Evolutionary conservation across 2,329 filamentous ascomycete genomes (phyloP).

Genomic region (Coniochaeta hoffmannii): DNA sequence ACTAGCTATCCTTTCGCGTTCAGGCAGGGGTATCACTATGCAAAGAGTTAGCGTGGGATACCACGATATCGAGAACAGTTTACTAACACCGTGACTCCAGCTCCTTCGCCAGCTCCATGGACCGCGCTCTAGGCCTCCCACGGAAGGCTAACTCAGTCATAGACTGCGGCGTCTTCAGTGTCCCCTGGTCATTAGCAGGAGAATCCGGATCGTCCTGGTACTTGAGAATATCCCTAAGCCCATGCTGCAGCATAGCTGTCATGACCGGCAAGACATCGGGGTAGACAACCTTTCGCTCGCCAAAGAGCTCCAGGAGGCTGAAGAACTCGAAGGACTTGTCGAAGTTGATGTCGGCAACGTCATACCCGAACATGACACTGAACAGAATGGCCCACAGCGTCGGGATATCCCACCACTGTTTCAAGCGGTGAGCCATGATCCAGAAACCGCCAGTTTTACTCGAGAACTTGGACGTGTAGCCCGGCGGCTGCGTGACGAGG

Average conservation of each 20-base stretch:
- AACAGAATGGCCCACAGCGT: conserved; percentile 84
- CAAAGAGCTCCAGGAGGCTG: conserved; percentile 68
- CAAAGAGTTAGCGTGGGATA: conserved; percentile 10
- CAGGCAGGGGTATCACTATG: conserved; percentile 31
- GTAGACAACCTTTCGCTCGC: conserved; percentile 59
- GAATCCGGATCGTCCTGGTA: conserved; percentile 54
- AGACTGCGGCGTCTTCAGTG: conserved; percentile 13
- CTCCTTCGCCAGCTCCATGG: conserved; percentile 59
- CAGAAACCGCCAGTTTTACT: conserved; percentile 79
- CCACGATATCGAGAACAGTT: neutral
- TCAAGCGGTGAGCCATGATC: conserved; percentile 75
- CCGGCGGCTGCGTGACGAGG: conserved; percentile 71
- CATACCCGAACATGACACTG: conserved; percentile 77
- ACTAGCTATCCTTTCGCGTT: conserved; percentile 42
- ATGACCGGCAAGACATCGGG: conserved; percentile 76
- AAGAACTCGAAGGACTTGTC: conserved; percentile 67
- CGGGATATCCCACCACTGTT: conserved; percentile 81
- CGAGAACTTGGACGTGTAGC: conserved; percentile 79
- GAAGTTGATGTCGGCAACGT: conserved; percentile 68
- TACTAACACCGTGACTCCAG: conserved; percentile 46
- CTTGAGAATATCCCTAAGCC: conserved; percentile 62
- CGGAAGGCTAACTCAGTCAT: conserved; percentile 13
- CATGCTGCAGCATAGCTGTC: conserved; percentile 79
- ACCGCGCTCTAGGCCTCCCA: conserved; percentile 43
- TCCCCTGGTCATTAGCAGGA: conserved; percentile 15